Evolutionary conservation across 73 alveolate genomes (phyloP).

Genomic region (Loxodes magnus): DNA sequence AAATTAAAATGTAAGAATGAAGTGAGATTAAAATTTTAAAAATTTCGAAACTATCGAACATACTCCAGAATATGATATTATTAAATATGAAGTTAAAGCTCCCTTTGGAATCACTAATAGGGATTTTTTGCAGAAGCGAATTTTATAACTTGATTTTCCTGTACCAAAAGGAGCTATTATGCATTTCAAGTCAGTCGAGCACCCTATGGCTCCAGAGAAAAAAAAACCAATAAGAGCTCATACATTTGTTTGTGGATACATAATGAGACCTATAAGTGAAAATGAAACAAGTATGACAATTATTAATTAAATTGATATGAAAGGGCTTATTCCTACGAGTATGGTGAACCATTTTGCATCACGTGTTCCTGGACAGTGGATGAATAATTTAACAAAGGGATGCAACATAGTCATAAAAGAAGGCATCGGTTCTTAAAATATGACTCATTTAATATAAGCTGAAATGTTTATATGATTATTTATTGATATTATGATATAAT

Average conservation of each 20-base stretch:
- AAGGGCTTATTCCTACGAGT: slow-evolving; percentile 30
- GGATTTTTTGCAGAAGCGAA: slow-evolving; percentile 28
- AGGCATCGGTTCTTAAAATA: too few relatives aligned
- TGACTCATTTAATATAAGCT: too few relatives aligned
- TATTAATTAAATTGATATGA: slow-evolving; percentile 26
- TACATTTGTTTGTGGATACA: slow-evolving; percentile 29
- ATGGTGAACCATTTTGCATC: slow-evolving; percentile 27
- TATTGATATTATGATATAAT: too few relatives aligned
- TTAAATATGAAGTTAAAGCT: slow-evolving; percentile 21
- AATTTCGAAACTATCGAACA: slow-evolving; percentile 18
- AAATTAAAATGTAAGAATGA: too few relatives aligned
- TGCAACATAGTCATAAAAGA: slow-evolving; percentile 16
- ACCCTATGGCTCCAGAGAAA: slow-evolving; percentile 17
- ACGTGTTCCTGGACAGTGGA: slow-evolving; percentile 37
- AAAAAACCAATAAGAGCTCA: slow-evolving; percentile 29
- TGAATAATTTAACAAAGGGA: slow-evolving; percentile 20
- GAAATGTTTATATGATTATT: too few relatives aligned
- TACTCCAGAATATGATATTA: slow-evolving; percentile 17
- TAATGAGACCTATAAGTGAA: slow-evolving; percentile 16
- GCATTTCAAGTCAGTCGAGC: slow-evolving; percentile 24
- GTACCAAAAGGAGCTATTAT: slow-evolving; percentile 14
- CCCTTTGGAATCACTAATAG: slow-evolving; percentile 29
- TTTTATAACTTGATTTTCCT: slow-evolving; percentile 17
- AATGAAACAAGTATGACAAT: slow-evolving; percentile 15
- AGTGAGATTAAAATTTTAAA: slow-evolving; percentile 26